Evolutionary conservation across 2,329 filamentous ascomycete genomes (phyloP), one percentile per base, ranked within the genome.

Genomic region (Tricladium varicosporioides): DNA sequence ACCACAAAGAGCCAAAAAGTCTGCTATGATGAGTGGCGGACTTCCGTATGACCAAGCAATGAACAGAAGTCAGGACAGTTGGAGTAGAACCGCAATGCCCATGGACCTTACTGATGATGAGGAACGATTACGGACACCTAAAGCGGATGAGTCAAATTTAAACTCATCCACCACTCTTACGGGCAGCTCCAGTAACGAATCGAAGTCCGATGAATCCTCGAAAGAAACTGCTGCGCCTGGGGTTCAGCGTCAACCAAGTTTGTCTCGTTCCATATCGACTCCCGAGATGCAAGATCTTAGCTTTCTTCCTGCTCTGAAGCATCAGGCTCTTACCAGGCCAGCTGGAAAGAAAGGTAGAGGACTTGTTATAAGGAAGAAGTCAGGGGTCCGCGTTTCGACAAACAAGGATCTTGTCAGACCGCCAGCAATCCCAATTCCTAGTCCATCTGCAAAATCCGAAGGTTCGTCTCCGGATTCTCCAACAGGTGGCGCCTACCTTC

Each of bases 251-350:
- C 56, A 62, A 33, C 47, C 47, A 13, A 58, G 55, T 51, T 18
- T 62, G 22, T 53, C 61, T 16, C 59, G 61, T 18, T 63, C 60
- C 31, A 52, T 60, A 11, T 63, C 66, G 50, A 65, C 63, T 2
- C 60, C 64, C 42, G 53, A 65, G n/a, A 43, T 66, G 19, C 57
- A 64, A 50, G 61, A 67, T 50, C 55, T 71, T 13, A 72, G 63
- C 52, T 75, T 72, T 56, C 65, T 72, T 16, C 73, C 75, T 1
- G 64, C 71, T n/a, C 65, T 72, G 4, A 74, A 72, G 43, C 73
- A 76, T 42, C 75, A 75, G 43, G 66, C 74, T 8, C 67, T 78
- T 5, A 68, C 67, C 9, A 63, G 58, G 40, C 61, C 58, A 31
- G 33, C 62, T 40, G 51, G 63, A 50, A 45, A 59, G 48, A 69